phyloP scores from a whole-genome alignment of 805 yeast species.

The Wickerhamomyces mucosus region DNA sequence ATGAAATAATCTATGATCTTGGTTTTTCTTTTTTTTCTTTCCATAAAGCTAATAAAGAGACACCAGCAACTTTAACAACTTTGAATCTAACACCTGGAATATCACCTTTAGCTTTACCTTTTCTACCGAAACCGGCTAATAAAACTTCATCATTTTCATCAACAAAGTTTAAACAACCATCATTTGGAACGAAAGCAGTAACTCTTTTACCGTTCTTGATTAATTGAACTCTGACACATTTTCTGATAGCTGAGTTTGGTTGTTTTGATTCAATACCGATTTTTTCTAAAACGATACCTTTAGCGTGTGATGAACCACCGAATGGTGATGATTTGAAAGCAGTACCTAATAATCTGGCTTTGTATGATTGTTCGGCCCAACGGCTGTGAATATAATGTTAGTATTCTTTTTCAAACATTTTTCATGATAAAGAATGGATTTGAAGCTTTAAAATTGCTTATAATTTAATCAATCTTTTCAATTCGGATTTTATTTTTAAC shows the following conservation, averaged over 20 bases:
- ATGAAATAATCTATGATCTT: conserved; percentile 65
- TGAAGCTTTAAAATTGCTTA: no score
- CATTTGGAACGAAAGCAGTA: conserved; percentile 99
- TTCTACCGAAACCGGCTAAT: conserved; percentile 99
- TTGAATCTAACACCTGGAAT: conserved; percentile 99
- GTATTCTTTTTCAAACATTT: conserved; percentile 8
- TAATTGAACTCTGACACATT: conserved; percentile 99
- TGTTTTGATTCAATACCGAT: conserved; percentile 99
- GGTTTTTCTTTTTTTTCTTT: conserved; percentile 99
- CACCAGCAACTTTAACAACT: conserved; percentile 99
- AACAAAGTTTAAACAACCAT: conserved; percentile 99
- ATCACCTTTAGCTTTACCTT: conserved; percentile 99
- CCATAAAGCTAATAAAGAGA: conserved; percentile 98
- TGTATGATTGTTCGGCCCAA: conserved; percentile 99
- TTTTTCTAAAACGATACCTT: conserved; percentile 99
- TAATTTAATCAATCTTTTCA: no score
- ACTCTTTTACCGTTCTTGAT: conserved; percentile 99
- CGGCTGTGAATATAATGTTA: conserved; percentile 42
- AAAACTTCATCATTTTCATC: conserved; percentile 99
- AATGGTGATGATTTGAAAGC: conserved; percentile 99
- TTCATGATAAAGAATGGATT: neutral
- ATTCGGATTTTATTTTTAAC: no score
- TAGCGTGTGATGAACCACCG: conserved; percentile 99
- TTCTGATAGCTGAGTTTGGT: conserved; percentile 99
- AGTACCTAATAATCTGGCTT: conserved; percentile 98